A percentile compares a stretch with the other conserved stretches of the same genome.
phyloP scores from a whole-genome alignment of 2,329 filamentous ascomycete species.

The Aureobasidium sp. region DNA sequence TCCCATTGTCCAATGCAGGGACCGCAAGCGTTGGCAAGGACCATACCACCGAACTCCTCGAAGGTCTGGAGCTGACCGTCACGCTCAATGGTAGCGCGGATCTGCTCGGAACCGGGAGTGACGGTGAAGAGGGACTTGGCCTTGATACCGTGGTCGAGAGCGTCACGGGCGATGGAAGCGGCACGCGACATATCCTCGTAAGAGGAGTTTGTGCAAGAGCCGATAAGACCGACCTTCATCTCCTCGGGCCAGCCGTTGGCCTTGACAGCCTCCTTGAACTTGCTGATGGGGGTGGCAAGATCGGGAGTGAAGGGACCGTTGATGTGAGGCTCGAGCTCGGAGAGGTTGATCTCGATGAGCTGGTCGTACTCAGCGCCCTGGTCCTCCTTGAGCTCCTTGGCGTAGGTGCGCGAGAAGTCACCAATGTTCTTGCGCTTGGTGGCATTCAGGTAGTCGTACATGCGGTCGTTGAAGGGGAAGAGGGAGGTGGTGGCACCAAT shows the following conservation, averaged over 20 bases:
- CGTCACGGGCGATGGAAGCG: slow-evolving; percentile 85
- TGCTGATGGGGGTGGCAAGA: slow-evolving; percentile 93
- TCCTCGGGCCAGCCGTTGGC: slow-evolving; percentile 94
- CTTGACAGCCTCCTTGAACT: slow-evolving; percentile 92
- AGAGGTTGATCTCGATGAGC: slow-evolving; percentile 91
- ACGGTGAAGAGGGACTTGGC: slow-evolving; percentile 89
- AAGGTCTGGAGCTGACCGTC: slow-evolving; percentile 91
- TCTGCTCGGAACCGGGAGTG: slow-evolving; percentile 94
- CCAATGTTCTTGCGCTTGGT: slow-evolving; percentile 89
- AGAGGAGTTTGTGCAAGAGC: slow-evolving; percentile 93
- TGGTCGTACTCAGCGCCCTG: slow-evolving; percentile 92
- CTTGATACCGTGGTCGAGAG: slow-evolving; percentile 87
- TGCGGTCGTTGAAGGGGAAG: slow-evolving; percentile 96
- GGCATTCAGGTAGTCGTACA: slow-evolving; percentile 90
- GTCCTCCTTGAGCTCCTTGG: slow-evolving; percentile 78
- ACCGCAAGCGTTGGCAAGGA: slow-evolving; percentile 89
- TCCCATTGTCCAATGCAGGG: slow-evolving; percentile 96
- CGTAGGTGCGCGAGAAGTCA: slow-evolving; percentile 79
- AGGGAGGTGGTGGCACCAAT: slow-evolving; percentile 84
- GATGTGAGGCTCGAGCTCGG: slow-evolving; percentile 92
- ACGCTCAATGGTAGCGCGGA: slow-evolving; percentile 83
- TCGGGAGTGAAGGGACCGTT: slow-evolving; percentile 99
- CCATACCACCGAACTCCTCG: slow-evolving; percentile 90
- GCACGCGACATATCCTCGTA: slow-evolving; percentile 90
- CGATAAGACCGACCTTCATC: slow-evolving; percentile 93